A percentile compares a stretch with the other conserved stretches of the same genome.
Evolutionary conservation across 2,329 filamentous ascomycete species (phyloP).

Genomic region (Aspergillus pseudoglaucus): DNA sequence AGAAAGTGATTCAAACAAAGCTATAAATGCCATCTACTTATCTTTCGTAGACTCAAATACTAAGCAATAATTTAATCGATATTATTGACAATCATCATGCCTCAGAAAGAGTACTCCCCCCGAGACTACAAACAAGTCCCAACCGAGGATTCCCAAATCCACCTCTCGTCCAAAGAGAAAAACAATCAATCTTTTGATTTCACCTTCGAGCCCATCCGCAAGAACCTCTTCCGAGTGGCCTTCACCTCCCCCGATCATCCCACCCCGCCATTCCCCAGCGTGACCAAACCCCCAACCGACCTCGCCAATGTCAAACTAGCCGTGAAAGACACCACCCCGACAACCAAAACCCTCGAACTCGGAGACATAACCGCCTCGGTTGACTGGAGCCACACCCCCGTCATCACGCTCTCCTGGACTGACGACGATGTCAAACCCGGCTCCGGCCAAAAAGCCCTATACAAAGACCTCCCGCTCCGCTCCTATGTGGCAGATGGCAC

Average conservation of each 20-base stretch:
- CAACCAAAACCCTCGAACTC: slow-evolving; percentile 40
- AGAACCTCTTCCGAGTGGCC: slow-evolving; percentile 61
- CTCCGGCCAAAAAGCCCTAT: slow-evolving; percentile 43
- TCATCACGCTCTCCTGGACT: slow-evolving; percentile 51
- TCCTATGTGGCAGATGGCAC: slow-evolving; percentile 58
- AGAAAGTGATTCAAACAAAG: background rate
- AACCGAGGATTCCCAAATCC: slow-evolving; percentile 18
- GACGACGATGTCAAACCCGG: slow-evolving; percentile 22
- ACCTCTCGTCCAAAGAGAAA: slow-evolving; percentile 34
- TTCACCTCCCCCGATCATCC: slow-evolving; percentile 58
- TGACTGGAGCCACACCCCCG: slow-evolving; percentile 53
- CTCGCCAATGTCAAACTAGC: slow-evolving; percentile 27
- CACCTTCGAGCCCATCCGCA: slow-evolving; percentile 55
- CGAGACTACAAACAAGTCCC: slow-evolving; percentile 29
- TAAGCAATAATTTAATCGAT: background rate
- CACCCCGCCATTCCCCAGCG: slow-evolving; percentile 59
- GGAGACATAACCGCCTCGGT: slow-evolving; percentile 49
- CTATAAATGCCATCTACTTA: background rate
- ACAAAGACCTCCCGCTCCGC: slow-evolving; percentile 57
- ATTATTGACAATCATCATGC: slow-evolving; percentile 35
- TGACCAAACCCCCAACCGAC: slow-evolving; percentile 39
- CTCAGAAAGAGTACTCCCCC: slow-evolving; percentile 44
- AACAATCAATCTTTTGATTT: slow-evolving; percentile 47
- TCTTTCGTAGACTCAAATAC: too few species aligned
- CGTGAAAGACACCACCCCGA: slow-evolving; percentile 22